These are phyloP conservation scores for Pythium aristosporum DNA, from an alignment of 352 stramenopile genomes.

Conservation along the genomic window DNA sequence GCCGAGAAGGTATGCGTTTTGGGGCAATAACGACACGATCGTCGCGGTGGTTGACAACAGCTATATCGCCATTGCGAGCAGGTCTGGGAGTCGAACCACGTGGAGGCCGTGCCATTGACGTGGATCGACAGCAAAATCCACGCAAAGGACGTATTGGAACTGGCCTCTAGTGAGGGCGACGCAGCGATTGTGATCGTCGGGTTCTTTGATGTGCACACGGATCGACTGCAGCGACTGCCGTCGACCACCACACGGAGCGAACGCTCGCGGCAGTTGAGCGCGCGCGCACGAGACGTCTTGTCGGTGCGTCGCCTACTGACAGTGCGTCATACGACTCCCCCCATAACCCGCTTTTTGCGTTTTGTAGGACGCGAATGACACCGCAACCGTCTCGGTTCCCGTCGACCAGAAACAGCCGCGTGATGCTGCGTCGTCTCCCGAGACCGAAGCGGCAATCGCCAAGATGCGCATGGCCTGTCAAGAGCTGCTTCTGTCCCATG, in stretches of 20 bases:
- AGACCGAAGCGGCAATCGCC: conserved; percentile 21
- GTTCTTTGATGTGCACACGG: conserved; percentile 20
- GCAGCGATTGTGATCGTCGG: conserved; percentile 19
- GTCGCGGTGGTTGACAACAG: not conserved
- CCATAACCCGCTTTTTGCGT: not conserved
- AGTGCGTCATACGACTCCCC: too few species aligned
- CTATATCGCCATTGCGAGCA: not conserved
- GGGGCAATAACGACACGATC: not conserved
- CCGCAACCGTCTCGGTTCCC: not conserved
- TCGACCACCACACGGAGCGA: conserved; percentile 3
- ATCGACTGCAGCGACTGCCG: conserved; percentile 17
- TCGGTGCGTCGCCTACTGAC: not conserved
- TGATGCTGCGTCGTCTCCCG: not conserved
- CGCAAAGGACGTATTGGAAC: conserved; percentile 1
- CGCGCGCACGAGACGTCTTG: conserved; percentile 13
- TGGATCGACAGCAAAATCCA: conserved; percentile 14
- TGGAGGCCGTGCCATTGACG: conserved; percentile 18
- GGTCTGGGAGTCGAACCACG: conserved; percentile 26
- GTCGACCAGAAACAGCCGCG: conserved; percentile 18
- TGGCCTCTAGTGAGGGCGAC: not conserved
- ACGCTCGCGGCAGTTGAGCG: conserved; percentile 22
- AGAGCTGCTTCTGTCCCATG: conserved; percentile 61
- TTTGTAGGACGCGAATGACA: not conserved
- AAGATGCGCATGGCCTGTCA: conserved; percentile 56
- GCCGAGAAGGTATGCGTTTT: conserved; percentile 10